A percentile compares a stretch with the other conserved stretches of the same genome.
Conservation (phyloP, 2,329 filamentous ascomycete species). For the Dendryphion nanum region DNA sequence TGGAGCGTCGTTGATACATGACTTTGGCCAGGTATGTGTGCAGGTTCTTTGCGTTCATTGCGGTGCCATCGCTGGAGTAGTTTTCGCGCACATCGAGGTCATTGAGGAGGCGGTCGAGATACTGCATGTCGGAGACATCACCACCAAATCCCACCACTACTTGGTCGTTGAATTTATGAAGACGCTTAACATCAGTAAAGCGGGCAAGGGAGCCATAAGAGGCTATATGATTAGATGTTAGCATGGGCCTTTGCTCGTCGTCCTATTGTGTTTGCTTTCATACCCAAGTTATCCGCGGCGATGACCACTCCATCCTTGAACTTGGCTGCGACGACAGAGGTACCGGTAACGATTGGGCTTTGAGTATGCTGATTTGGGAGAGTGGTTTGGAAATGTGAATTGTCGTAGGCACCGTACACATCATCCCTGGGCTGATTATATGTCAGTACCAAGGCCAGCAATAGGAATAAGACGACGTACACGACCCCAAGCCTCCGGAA, state of each 20-base stretch:
- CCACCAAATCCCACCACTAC: conserved; percentile 91
- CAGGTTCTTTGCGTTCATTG: conserved; percentile 85
- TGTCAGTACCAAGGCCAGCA: conserved; percentile 19
- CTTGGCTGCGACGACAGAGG: conserved; percentile 91
- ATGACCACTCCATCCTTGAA: conserved; percentile 96
- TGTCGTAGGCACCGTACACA: conserved; percentile 91
- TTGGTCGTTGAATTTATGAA: conserved; percentile 81
- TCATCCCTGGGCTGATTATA: conserved; percentile 83
- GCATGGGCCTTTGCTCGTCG: conserved; percentile 9
- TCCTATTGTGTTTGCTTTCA: conserved; percentile 17
- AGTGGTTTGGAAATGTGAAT: conserved; percentile 72
- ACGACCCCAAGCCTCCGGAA: conserved; percentile 65
- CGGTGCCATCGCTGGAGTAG: conserved; percentile 61
- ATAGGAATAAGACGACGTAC: conserved; percentile 43
- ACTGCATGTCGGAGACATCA: conserved; percentile 99
- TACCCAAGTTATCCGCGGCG: conserved; percentile 94
- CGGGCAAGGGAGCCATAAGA: conserved; percentile 95
- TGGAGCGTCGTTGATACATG: conserved; percentile 89
- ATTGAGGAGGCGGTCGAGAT: conserved; percentile 86
- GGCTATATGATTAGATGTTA: conserved; percentile 52
- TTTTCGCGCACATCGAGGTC: conserved; percentile 86
- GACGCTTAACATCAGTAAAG: conserved; percentile 94
- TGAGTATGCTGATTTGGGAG: conserved; percentile 78
- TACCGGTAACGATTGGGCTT: conserved; percentile 90
- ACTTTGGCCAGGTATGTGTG: conserved; percentile 97